Conservation (phyloP, 768 basidiomycete species). For the Leccinum uliginosum region DNA sequence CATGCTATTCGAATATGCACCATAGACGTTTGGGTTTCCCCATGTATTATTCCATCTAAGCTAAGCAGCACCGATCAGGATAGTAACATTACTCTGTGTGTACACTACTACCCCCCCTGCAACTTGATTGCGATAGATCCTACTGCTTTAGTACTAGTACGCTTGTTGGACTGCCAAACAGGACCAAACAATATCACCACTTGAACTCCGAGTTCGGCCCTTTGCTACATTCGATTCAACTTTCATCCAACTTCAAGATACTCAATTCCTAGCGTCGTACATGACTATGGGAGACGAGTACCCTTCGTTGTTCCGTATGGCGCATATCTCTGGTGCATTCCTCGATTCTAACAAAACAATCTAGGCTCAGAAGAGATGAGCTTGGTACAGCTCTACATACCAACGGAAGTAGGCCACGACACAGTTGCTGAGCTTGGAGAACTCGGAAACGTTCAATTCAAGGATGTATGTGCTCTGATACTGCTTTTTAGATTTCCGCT, state of each 20-base stretch:
- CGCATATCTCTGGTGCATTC: not conserved
- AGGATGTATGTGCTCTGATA: slow-evolving; percentile 65
- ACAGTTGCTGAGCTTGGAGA: slow-evolving; percentile 94
- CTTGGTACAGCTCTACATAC: slow-evolving; percentile 94
- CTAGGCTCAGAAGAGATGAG: slow-evolving; percentile 97
- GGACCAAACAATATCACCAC: slow-evolving; percentile 12
- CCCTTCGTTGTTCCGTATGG: slow-evolving; percentile 75
- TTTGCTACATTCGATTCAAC: not conserved
- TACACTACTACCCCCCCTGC: not conserved
- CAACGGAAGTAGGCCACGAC: slow-evolving; percentile 96
- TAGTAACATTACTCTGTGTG: not conserved
- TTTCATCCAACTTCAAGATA: not conserved
- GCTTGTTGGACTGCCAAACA: slow-evolving; percentile 16
- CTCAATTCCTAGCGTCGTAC: slow-evolving; percentile 1
- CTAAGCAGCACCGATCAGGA: not conserved
- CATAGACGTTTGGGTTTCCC: not conserved
- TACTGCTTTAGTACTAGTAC: not conserved
- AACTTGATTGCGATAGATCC: not conserved
- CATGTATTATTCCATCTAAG: not conserved
- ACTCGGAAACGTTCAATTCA: slow-evolving; percentile 94
- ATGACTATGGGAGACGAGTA: slow-evolving; percentile 68
- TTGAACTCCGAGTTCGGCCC: not conserved
- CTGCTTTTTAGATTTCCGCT: not conserved
- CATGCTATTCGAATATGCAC: not conserved
- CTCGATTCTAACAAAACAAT: slow-evolving; percentile 5